These are phyloP conservation scores for Salisapilia sapeloensis DNA, from an alignment of 352 stramenopile genomes.

Conservation along the genomic window DNA sequence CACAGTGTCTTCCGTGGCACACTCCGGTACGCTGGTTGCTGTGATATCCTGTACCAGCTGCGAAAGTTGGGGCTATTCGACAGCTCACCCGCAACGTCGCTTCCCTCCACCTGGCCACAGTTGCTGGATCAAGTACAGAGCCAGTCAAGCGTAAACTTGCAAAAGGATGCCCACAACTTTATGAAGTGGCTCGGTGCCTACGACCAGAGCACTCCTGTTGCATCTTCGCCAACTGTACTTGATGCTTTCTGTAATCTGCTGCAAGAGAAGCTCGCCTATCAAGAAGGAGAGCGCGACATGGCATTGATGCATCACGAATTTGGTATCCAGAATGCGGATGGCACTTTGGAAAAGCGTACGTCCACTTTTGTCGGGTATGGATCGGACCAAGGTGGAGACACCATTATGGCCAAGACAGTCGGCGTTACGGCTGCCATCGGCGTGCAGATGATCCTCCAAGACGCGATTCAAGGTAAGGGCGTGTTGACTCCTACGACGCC, in stretches of 20 bases:
- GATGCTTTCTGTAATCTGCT: conserved; percentile 78
- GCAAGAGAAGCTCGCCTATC: conserved; percentile 81
- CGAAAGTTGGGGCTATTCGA: conserved; percentile 84
- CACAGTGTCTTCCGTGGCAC: conserved; percentile 89
- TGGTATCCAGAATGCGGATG: conserved; percentile 56
- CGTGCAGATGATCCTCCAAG: conserved; percentile 87
- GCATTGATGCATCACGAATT: conserved; percentile 89
- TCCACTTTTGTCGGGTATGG: conserved; percentile 88
- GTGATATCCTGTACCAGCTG: conserved; percentile 80
- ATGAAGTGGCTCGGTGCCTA: conserved; percentile 64
- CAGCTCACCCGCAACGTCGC: conserved; percentile 21
- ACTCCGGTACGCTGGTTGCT: conserved; percentile 88
- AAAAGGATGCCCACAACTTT: conserved; percentile 42
- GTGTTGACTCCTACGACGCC: conserved; percentile 82
- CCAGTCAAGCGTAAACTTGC: conserved; percentile 13
- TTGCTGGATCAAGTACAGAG: conserved; percentile 44
- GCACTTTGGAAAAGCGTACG: conserved; percentile 73
- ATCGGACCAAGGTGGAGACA: conserved; percentile 76
- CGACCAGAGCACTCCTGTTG: conserved; percentile 28
- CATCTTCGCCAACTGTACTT: conserved; percentile 36
- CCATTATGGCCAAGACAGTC: conserved; percentile 93
- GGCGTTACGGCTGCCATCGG: conserved; percentile 88
- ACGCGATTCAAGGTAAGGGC: conserved; percentile 61
- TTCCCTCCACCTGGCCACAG: conserved; percentile 63
- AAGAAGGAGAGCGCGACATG: conserved; percentile 88